Conservation (phyloP, 176 grass and related monocot species). For the Canna indica region DNA sequence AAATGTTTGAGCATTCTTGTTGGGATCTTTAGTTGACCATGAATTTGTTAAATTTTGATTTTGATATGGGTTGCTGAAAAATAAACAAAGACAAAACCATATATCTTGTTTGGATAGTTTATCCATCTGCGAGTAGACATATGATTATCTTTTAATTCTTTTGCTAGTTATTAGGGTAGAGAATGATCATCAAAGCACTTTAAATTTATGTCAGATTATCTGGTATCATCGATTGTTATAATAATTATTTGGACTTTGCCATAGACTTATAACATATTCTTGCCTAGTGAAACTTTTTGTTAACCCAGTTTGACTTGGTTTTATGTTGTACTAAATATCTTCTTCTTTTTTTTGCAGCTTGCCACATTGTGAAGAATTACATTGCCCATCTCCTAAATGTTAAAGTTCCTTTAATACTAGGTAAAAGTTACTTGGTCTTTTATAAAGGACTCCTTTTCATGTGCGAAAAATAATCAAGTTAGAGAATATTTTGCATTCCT, state of each 20-base stretch:
- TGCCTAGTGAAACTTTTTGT: not conserved
- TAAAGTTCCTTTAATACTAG: conserved; percentile 83
- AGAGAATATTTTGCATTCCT: no score
- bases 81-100: not conserved
- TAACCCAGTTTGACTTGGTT: not conserved
- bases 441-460: not conserved
- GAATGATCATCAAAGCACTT: not conserved
- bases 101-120: not conserved
- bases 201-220: no score
- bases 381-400: conserved; percentile 50
- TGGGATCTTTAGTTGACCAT: no score
- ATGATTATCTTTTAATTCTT: not conserved
- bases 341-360: conserved; percentile 61
- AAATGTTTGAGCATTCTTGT: no score
- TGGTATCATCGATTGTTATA: no score
- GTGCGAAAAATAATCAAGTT: not conserved
- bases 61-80: no score
- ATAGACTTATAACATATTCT: no score
- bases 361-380: conserved; percentile 95
- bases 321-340: not conserved
- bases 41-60: not conserved
- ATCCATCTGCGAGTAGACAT: not conserved
- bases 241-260: not conserved
- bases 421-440: conserved; percentile 25
- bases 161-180: not conserved